Conservation (phyloP, 192 early-diverging fungal species). For the Cladochytrium replicatum region DNA sequence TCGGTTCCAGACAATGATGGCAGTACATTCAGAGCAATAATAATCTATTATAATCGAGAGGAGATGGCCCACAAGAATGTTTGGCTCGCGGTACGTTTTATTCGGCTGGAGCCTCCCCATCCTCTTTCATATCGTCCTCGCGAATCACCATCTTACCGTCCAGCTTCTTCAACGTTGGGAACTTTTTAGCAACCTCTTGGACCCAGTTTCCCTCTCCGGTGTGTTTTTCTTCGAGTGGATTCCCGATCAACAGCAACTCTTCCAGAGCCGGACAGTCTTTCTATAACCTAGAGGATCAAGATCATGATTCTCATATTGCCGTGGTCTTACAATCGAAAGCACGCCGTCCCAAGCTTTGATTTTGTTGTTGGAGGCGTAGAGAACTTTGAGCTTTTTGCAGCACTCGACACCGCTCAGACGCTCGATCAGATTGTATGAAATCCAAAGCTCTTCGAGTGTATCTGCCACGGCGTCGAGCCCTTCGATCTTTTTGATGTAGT, state of each 20-base stretch:
- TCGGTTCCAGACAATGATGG: too few species aligned
- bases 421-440: slow-evolving; percentile 45
- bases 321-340: slow-evolving; percentile 17
- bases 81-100: too few species aligned
- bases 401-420: slow-evolving; percentile 42
- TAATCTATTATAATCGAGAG: too few species aligned
- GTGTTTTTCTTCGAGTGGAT: slow-evolving; percentile 48
- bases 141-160: slow-evolving; percentile 46
- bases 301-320: neutral
- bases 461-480: slow-evolving; percentile 45
- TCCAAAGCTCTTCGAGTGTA: slow-evolving; percentile 49
- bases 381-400: slow-evolving; percentile 50
- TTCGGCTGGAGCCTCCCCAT: slow-evolving; percentile 4
- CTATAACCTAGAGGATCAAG: slow-evolving; percentile 6
- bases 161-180: slow-evolving; percentile 35
- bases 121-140: slow-evolving; percentile 23
- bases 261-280: slow-evolving; percentile 30
- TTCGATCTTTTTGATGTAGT: slow-evolving; percentile 47
- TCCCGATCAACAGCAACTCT: slow-evolving; percentile 37
- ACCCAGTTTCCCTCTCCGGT: slow-evolving; percentile 45
- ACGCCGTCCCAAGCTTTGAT: slow-evolving; percentile 45
- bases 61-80: too few species aligned
- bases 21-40: too few species aligned
- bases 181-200: slow-evolving; percentile 39
- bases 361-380: slow-evolving; percentile 50